Evolutionary conservation across 805 yeast species (phyloP).

Genomic region (Saccharomycopsis malanga): DNA sequence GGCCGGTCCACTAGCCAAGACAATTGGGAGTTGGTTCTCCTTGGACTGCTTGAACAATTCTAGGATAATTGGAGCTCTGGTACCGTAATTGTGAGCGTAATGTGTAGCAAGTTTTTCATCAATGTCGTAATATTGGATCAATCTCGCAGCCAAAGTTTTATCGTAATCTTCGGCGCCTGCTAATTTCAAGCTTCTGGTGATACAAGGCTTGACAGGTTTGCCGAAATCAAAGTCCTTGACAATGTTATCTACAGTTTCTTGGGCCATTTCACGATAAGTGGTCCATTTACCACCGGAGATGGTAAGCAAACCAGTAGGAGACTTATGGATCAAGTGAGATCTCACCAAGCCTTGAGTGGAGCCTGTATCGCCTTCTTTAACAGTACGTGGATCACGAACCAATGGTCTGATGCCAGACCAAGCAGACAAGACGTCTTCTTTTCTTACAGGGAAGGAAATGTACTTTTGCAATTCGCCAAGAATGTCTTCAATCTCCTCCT

Average conservation of each 20-base stretch:
- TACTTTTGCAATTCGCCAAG: constrained; percentile 84
- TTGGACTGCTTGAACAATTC: constrained; percentile 42
- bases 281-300: constrained; percentile 99
- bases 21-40: constrained; percentile 55
- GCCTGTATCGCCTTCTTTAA: constrained; percentile 38
- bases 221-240: constrained; percentile 39
- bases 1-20: constrained; percentile 41
- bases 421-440: constrained; percentile 88
- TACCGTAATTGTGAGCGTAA: constrained; percentile 81
- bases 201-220: constrained; percentile 33
- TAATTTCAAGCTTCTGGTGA: constrained; percentile 43
- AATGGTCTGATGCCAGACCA: constrained; percentile 97
- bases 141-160: constrained; percentile 63
- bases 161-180: constrained; percentile 81
- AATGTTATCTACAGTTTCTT: constrained; percentile 79
- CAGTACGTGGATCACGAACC: constrained; percentile 68
- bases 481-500: constrained; percentile 83
- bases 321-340: constrained; percentile 70
- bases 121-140: constrained; percentile 70
- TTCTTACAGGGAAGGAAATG: constrained; percentile 77
- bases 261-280: constrained; percentile 95
- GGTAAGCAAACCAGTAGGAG: constrained; percentile 73
- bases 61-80: constrained; percentile 74
- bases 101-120: constrained; percentile 74
- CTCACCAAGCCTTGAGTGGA: constrained; percentile 87